Evolutionary conservation across 805 yeast species (phyloP).

Genomic region (Hanseniaspora valbyensis): DNA sequence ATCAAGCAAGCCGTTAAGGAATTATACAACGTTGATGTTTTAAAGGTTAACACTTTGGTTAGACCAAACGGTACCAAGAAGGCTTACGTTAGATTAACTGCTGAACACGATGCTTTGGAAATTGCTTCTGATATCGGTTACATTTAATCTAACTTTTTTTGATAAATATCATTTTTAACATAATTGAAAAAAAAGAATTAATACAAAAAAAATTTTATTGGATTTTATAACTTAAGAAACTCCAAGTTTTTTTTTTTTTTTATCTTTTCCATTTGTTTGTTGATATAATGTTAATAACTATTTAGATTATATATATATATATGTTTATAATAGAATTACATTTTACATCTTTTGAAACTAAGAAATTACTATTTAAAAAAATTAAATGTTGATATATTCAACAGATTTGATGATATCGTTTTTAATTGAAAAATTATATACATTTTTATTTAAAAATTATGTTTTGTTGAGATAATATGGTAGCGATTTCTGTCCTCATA

Average conservation of each 20-base stretch:
- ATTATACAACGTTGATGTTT: conserved; percentile 91
- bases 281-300: background rate
- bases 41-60: conserved; percentile 88
- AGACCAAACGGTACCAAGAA: conserved; percentile 99
- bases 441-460: too few relatives aligned
- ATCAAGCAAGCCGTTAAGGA: conserved; percentile 97
- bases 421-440: too few relatives aligned
- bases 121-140: conserved; percentile 99
- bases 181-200: background rate
- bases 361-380: too few relatives aligned
- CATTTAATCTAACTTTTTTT: conserved; percentile 47
- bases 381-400: too few relatives aligned
- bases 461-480: too few relatives aligned
- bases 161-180: background rate
- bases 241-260: background rate
- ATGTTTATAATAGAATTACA: background rate
- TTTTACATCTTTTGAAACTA: background rate
- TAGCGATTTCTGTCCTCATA: too few relatives aligned
- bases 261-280: background rate
- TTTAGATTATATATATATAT: background rate
- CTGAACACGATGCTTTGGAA: conserved; percentile 98
- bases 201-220: background rate
- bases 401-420: too few relatives aligned
- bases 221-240: background rate
- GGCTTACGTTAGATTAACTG: conserved; percentile 97